phyloP scores from a whole-genome alignment of 139 green algal species.

The Chlamydomonas eustigma region DNA sequence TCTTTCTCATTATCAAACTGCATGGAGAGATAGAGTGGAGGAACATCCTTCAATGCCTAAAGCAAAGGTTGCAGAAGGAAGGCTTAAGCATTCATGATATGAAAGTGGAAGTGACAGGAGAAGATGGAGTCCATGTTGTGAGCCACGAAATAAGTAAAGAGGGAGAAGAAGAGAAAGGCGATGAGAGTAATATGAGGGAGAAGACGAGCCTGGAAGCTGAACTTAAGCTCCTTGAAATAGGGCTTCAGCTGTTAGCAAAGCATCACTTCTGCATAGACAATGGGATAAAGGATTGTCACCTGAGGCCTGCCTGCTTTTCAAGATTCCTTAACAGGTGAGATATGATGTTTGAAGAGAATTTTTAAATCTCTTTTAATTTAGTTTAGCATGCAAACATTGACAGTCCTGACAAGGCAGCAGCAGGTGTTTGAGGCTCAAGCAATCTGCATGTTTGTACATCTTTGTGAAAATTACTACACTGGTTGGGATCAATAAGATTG shows the following conservation, averaged over 20 bases:
- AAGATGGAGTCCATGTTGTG: background rate
- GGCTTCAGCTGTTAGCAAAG: background rate
- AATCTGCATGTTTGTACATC: background rate
- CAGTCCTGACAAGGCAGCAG: too few relatives aligned
- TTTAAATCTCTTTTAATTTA: background rate
- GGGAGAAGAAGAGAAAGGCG: too few relatives aligned
- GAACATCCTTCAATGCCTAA: too few relatives aligned
- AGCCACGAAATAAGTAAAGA: too few relatives aligned
- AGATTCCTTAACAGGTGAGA: background rate
- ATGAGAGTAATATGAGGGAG: too few relatives aligned
- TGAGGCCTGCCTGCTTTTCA: background rate
- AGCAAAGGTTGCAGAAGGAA: too few relatives aligned
- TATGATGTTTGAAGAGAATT: too few relatives aligned
- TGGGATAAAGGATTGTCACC: background rate
- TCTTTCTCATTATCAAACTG: too few relatives aligned
- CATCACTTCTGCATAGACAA: background rate
- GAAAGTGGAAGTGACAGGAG: background rate
- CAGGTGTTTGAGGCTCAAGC: background rate
- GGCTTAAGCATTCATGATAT: background rate
- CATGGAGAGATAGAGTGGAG: too few relatives aligned
- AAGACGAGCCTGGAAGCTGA: background rate
- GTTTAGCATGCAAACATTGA: background rate
- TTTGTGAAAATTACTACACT: too few relatives aligned
- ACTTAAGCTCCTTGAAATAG: background rate
- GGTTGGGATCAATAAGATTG: too few relatives aligned